Conservation (phyloP, 2,329 filamentous ascomycete genomes). For the Cytospora piceae region DNA sequence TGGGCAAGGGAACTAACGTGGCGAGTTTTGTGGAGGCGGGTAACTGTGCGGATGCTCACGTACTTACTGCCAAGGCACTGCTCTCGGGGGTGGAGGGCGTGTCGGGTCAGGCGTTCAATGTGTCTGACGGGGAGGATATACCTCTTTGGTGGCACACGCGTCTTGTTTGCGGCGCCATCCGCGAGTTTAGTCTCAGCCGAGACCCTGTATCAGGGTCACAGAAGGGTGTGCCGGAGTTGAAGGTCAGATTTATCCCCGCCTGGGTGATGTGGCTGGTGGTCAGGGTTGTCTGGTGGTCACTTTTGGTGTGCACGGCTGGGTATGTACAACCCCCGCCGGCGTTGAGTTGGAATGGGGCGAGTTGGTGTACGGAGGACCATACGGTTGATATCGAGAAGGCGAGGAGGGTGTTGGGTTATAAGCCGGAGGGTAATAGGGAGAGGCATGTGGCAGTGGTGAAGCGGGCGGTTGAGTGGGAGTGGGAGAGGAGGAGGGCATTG, state of each 20-base stretch:
- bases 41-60: conserved; percentile 36
- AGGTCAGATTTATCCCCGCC: conserved; percentile 32
- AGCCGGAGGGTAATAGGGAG: conserved; percentile 30
- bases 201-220: neutral
- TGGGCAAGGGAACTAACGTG: conserved; percentile 35
- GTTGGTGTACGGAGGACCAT: conserved; percentile 34
- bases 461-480: conserved; percentile 30
- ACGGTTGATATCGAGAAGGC: conserved; percentile 33
- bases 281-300: conserved; percentile 31
- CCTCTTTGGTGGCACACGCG: conserved; percentile 40
- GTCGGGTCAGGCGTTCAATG: conserved; percentile 42
- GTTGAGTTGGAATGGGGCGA: conserved; percentile 33
- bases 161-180: conserved; percentile 34
- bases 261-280: conserved; percentile 35
- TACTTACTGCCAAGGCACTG: conserved; percentile 38
- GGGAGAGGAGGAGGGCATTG: conserved; percentile 15
- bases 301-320: conserved; percentile 36
- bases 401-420: conserved; percentile 30
- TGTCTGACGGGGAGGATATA: conserved; percentile 40
- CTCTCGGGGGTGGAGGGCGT: conserved; percentile 33
- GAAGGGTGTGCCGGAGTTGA: neutral
- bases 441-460: conserved; percentile 24
- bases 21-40: conserved; percentile 38
- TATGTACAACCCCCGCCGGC: conserved; percentile 33
- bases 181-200: neutral